Evolutionary conservation across 805 yeast species (phyloP), one percentile per base, ranked within the genome.

Genomic region (Blastobotrys muscicola): DNA sequence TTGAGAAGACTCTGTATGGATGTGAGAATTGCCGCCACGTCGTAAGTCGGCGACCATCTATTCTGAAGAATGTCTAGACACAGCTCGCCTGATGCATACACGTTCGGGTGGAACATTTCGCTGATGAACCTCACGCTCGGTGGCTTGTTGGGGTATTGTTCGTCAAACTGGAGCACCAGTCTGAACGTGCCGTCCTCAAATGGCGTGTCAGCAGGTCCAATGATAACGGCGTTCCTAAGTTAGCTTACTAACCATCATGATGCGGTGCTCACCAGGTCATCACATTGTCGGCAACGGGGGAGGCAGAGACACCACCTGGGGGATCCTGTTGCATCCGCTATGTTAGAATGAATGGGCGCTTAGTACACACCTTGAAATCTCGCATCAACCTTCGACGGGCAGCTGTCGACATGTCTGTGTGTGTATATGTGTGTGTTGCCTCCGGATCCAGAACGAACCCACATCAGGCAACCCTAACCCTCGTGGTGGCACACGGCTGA

Each of bases 341-440:
- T 26, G 36, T 33, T 9, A n/a, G 11, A 13, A 14, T n/a, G 11
- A 15, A 11, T n/a, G 3, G 11, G 12, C 29, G 11, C 11, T 29
- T 29, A 4, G 14, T 16, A 62, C 82, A 38, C 66, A 81, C 84
- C 65, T 87, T 89, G 67, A 92, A 86, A 67, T 92, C 98, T 65
- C 98, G 84, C 97, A 92, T 92, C 57, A 92, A 78, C 69, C 98
- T 80, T 78, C 96, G 83, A 64, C 95, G 80, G n/a, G 98, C 98
- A 11, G 96, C 92, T 6, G 98, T 92, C 6, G 97, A 89, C 98
- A 90, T 90, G 34, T 26, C 26, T 4, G 26, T 20, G 26, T 20
- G 26, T 20, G 6, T 20, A 6, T 20, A 6, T 20, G 6, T 20
- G 26, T 20, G 26, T 58, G 41, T 15, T 32, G 16, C 14, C 33